A percentile compares a stretch with the other conserved stretches of the same genome.
phyloP scores from a whole-genome alignment of 257 asterid species.

The Solanum verrucosum region DNA sequence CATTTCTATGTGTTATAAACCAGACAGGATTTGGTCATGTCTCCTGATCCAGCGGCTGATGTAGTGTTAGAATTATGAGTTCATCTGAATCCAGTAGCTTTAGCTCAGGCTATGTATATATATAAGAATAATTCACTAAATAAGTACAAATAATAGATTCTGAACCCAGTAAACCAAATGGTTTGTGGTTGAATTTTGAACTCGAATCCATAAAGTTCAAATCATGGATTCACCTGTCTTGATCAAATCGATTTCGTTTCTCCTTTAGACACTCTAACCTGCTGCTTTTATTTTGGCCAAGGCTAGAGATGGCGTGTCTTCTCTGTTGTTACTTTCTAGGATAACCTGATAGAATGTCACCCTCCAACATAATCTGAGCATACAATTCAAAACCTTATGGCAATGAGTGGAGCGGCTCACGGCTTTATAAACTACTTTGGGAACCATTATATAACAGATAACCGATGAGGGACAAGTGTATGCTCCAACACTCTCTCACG shows the following conservation, averaged over 20 bases:
- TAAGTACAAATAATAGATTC: background rate
- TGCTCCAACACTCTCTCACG: background rate
- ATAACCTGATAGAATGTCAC: background rate
- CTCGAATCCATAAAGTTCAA: background rate
- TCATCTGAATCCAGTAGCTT: background rate
- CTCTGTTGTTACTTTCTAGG: background rate
- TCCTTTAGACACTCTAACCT: background rate
- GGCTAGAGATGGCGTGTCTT: background rate
- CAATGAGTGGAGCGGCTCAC: background rate
- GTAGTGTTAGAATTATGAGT: background rate
- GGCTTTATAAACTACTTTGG: background rate
- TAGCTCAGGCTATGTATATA: background rate
- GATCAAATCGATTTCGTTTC: background rate
- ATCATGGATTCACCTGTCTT: background rate
- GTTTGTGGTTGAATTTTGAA: background rate
- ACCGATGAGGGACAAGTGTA: background rate
- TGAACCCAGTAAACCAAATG: background rate
- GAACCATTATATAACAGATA: background rate
- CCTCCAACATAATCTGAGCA: background rate
- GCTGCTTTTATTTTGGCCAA: background rate
- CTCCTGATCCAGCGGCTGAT: background rate
- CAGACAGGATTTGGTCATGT: background rate
- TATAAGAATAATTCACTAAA: background rate
- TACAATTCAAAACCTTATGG: background rate
- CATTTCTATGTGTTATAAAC: background rate